phyloP scores from a whole-genome alignment of 2,329 filamentous ascomycete genomes.

The Aulographum hederae region DNA sequence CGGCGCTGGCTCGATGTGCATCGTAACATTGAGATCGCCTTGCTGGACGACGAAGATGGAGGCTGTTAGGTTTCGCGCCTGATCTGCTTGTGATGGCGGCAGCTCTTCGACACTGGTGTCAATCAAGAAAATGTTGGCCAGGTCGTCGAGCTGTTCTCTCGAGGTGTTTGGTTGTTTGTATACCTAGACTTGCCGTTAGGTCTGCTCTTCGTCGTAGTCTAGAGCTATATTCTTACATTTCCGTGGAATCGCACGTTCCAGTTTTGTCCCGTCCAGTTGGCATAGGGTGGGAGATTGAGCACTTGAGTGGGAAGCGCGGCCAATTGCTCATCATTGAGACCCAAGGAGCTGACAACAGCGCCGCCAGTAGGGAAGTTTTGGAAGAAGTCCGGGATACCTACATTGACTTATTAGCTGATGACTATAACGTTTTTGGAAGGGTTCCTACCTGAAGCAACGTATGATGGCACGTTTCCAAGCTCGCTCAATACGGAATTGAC shows the following conservation, averaged over 20 bases:
- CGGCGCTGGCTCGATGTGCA: slow-evolving; percentile 41
- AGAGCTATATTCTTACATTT: slow-evolving; percentile 26
- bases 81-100: slow-evolving; percentile 37
- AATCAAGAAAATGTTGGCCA: slow-evolving; percentile 54
- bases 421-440: background rate
- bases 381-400: slow-evolving; percentile 47
- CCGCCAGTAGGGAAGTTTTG: slow-evolving; percentile 45
- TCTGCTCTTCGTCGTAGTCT: background rate
- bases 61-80: slow-evolving; percentile 56
- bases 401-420: background rate
- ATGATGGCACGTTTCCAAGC: slow-evolving; percentile 38
- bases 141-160: slow-evolving; percentile 43
- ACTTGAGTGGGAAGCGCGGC: slow-evolving; percentile 49
- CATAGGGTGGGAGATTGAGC: slow-evolving; percentile 46
- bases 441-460: slow-evolving; percentile 33
- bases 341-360: slow-evolving; percentile 41
- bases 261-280: slow-evolving; percentile 60
- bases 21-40: slow-evolving; percentile 40
- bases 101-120: slow-evolving; percentile 43
- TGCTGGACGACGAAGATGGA: slow-evolving; percentile 65
- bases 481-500: slow-evolving; percentile 22
- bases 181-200: slow-evolving; percentile 15
- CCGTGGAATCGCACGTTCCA: slow-evolving; percentile 65
- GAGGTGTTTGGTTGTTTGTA: slow-evolving; percentile 59
- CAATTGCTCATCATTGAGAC: slow-evolving; percentile 38